These are phyloP conservation scores for Trypanosoma cruzi DNA, from an alignment of 208 protist genomes.

Conservation along the genomic window DNA sequence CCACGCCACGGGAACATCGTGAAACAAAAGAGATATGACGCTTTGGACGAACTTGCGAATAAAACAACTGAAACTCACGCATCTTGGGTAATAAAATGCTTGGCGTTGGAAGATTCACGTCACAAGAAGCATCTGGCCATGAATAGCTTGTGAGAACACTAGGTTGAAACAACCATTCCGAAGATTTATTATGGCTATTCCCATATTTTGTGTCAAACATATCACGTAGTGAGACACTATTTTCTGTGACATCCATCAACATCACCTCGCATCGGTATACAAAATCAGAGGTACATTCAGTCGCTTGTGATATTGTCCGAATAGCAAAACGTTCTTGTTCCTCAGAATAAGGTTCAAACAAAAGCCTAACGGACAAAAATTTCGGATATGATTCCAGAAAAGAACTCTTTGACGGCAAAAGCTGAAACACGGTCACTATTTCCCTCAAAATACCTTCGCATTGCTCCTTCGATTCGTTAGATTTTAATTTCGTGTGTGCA, in stretches of 20 bases:
- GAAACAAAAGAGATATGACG: constrained; percentile 19
- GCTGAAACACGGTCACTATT: constrained; percentile 26
- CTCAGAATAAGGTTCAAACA: constrained; percentile 21
- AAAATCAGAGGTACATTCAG: constrained; percentile 29
- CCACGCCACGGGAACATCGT: constrained; percentile 20
- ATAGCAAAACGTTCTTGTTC: constrained; percentile 21
- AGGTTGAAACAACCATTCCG: constrained; percentile 16
- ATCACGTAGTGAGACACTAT: constrained; percentile 5
- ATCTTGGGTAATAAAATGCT: constrained; percentile 6
- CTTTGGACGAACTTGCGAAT: constrained; percentile 21
- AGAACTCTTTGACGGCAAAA: constrained; percentile 20
- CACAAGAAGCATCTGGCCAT: constrained; percentile 19
- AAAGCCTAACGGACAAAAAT: constrained; percentile 18
- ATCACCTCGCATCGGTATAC: constrained; percentile 25
- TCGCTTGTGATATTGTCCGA: constrained; percentile 17
- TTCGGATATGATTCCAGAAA: constrained; percentile 32
- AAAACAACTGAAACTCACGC: constrained; percentile 22
- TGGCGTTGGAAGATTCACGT: constrained; percentile 9
- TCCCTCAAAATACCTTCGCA: constrained; percentile 8
- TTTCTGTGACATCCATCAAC: constrained; percentile 26
- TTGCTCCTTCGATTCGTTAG: background rate
- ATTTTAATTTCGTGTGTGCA: constrained; percentile 23
- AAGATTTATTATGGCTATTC: background rate
- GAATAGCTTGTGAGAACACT: constrained; percentile 28
- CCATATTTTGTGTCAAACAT: constrained; percentile 10